Base-by-base conservation (phyloP, 495 filamentous ascomycete species). In the Tetracladium setigerum region DNA sequence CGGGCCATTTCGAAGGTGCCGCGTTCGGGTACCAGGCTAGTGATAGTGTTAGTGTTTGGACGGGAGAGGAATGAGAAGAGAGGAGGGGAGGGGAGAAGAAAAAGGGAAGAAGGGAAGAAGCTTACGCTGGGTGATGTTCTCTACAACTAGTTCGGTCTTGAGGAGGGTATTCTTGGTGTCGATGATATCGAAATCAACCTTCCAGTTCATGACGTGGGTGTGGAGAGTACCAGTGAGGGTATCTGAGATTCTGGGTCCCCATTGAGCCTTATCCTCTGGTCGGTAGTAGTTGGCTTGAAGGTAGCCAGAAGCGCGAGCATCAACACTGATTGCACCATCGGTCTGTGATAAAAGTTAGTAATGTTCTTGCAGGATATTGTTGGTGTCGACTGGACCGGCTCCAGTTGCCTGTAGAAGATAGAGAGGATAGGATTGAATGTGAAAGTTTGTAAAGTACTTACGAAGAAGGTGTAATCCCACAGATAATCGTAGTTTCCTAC, bases 401-500 rank as follows among this genome's bases (percentile, higher is more conserved):
- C 22, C 22, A 27, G 22, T n/a, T n/a, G n/a, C n/a, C n/a, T n/a
- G n/a, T n/a, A n/a, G n/a, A n/a, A n/a, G 7, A 27, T 27, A 27
- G 7, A 27, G 22, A 27, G 7, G 22, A 27, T 7, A 27, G 22
- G 22, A 27, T 3, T 27, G 22, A 27, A 27, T 3, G 22, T 3
- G 22, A 7, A 3, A 27, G n/a, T 27, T 3, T 27, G 22, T 27
- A 27, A 7, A 27, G n/a, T 27, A 27, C 22, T 27, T 32, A 77
- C 57, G 50, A 73, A 67, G 61, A 81, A 81, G 17, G 59, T 60
- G 48, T 78, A 79, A 27, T 27, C 22, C 22, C 22, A 27, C 27
- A 56, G 55, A 46, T 70, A 72, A 53, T 77, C 74, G 55, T 79
- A 76, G 50, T 78, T 78, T n/a, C 74, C 76, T 14, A 77, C 65